Evolutionary conservation across 768 basidiomycete genomes (phyloP), one percentile per base, ranked within the genome.

Genomic region (Leccinum truebloodii): DNA sequence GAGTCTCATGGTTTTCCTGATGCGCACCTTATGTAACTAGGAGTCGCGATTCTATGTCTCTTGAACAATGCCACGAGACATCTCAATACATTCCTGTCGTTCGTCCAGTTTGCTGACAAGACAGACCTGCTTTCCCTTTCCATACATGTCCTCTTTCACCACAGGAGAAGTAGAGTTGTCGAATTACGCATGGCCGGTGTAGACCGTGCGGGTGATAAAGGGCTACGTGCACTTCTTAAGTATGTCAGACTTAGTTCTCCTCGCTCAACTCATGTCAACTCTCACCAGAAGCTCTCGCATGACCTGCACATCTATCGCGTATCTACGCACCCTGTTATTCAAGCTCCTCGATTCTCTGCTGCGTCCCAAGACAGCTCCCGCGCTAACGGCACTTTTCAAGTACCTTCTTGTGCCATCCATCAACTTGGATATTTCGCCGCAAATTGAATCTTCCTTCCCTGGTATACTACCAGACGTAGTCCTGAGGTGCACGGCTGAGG

Each of bases 401-500:
- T 86, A 86, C 61, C 80, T 92, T 24, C 81, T 92, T 20, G 77
- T 90, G 4, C 88, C 90, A 0, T 80, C 83, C 0, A 80, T 80
- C 18, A 77, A 78, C 51, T 20, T 71, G n/a, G 77, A 83, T 30
- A 76, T 86, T 5, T 69, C 89, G 24, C 78, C 82, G 48, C 76
- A 80, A 48, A 87, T 89, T 3, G 92, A 90, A 90, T 57, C 71
- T 5, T 67, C 74, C 28, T 73, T 93, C 41, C 77, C 78, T 26
- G 68, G 71, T 0, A 75, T 80, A 1, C 70, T 93, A 8, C 81
- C 82, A 81, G 78, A 59, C 91, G 89, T 69, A 75, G 83, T 58
- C 81, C 84, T 0, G 90, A 94, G 59, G 82, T 92, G 3, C 90
- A 90, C 90, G 10, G 89, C 92, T 0, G 94, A 96, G 68, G 92